Evolutionary conservation across 495 filamentous ascomycete species (phyloP), one percentile per base, ranked within the genome.

Genomic region (Rostrohypoxylon terebratum): DNA sequence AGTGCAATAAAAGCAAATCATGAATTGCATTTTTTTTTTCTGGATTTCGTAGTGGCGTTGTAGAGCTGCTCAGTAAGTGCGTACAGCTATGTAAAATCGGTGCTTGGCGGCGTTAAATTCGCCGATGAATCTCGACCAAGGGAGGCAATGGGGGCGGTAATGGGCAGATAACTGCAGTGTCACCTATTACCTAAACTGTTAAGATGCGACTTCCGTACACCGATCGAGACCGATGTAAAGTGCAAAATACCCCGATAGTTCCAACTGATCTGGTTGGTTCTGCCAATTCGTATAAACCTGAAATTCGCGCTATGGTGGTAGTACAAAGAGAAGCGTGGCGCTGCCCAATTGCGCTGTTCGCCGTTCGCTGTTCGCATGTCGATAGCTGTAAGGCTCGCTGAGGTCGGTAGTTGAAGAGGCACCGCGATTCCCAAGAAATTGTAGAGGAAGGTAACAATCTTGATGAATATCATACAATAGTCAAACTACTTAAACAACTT

Each of bases 371-470:
- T n/a, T n/a, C n/a, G n/a, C n/a, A n/a, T n/a, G n/a, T n/a, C n/a
- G 16, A 4, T 38, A 40, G 20, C 10, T 8, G 2, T 40, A 40
- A 40, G 54, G 16, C 42, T 47, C 16, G 16, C 31, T 34, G 31
- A 31, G 28, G 28, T 42, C 59, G 59, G 59, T 50, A 62, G 59
- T 62, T 62, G 59, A 62, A 62, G 59, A 62, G 23, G 16, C 28
- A 14, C 59, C 63, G 62, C 16, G 21, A 34, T 47, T 10, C n/a
- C n/a, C 42, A 42, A 21, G 1, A 16, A 62, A 11, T 18, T 21
- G 2, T 18, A 25, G 8, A 7, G 42, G 18, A 50, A 48, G 42
- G 44, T 44, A 16, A 60, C 33, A 28, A 38, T 40, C 14, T 11
- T 50, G 18, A 50, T 59, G 54, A 34, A 50, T 59, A 48, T 40